Evolutionary conservation across 2,329 filamentous ascomycete species (phyloP), one percentile per base, ranked within the genome.

Genomic region (Sclerotinia spermophila): DNA sequence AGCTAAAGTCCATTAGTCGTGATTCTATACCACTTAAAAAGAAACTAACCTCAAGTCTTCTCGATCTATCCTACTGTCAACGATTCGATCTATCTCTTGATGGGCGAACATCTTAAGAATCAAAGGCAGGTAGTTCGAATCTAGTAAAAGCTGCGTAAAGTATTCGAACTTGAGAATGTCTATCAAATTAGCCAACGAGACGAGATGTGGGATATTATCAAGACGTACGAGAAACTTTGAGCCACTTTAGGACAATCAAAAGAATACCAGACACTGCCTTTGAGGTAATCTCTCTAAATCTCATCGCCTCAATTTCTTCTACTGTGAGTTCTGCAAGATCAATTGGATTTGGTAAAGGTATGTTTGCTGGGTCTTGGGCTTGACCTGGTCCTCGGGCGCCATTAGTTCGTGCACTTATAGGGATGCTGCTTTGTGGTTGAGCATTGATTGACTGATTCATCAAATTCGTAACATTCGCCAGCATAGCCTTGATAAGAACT

Each of bases 81-180:
- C 91, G 5, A 94, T 88, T 78, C 93, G 91, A 75, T 97, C 95
- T 48, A 97, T 89, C 74, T 99, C 96, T 80, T 97, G 94, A 78
- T 97, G 90, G 65, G 95, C 94, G 80, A 97, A 94, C 64, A 97
- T 88, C 82, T 98, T 98, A 44, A 99, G 83, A 35, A 97, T 91
- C 42, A 99, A 84, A 0, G 95, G 95, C 10, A 99, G 86, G 79
- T 97, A 99, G 80, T 97, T 98, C 5, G 93, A 96, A 81, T 99
- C 96, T 40, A 99, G 86, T 17, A 99, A 84, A 3, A 99, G 86
- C 78, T 99, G 96, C 0, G 94, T 95, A 78, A 99, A 83, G 78
- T 97, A 98, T 81, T 99, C 96, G 75, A 96, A 97, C 79, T 97
- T 97, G 74, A 99, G 84, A 40, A 98, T 87, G 79, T 99, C 93